phyloP scores from a whole-genome alignment of 2,329 filamentous ascomycete species.

The Colletotrichum chrysophilum region DNA sequence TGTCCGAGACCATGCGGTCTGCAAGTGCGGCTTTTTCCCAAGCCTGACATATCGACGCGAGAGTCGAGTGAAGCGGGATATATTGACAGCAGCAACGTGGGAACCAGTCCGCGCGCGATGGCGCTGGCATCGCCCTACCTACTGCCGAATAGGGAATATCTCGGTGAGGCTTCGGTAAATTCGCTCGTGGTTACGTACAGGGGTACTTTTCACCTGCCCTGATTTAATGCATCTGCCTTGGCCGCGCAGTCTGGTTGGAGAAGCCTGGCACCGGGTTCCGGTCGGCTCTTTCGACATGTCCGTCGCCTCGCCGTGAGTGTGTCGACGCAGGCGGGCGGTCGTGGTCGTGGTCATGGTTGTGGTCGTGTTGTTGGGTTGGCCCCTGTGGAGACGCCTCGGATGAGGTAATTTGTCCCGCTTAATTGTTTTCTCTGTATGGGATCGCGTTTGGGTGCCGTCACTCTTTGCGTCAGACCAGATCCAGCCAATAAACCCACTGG shows the following conservation, averaged over 20 bases:
- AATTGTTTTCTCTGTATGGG: background rate
- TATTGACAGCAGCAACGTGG: background rate
- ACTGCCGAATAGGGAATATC: background rate
- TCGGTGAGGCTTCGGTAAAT: background rate
- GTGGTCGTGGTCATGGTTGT: background rate
- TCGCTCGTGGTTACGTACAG: background rate
- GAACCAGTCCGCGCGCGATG: background rate
- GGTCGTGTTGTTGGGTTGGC: background rate
- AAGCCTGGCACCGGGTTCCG: background rate
- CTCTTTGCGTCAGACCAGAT: background rate
- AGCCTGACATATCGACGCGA: background rate
- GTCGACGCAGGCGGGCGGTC: background rate
- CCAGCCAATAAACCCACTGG: background rate
- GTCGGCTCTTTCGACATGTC: constrained; percentile 4
- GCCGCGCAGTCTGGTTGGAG: background rate
- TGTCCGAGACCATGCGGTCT: background rate
- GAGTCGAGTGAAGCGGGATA: background rate
- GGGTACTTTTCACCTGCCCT: background rate
- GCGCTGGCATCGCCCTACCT: background rate
- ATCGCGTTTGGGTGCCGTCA: background rate
- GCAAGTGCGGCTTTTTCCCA: background rate
- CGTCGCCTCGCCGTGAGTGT: background rate
- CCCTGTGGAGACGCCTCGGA: background rate
- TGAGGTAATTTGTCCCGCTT: constrained; percentile 13
- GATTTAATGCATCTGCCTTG: background rate